Conservation (phyloP, 768 basidiomycete species). For the Pleurotus tuoliensis region DNA sequence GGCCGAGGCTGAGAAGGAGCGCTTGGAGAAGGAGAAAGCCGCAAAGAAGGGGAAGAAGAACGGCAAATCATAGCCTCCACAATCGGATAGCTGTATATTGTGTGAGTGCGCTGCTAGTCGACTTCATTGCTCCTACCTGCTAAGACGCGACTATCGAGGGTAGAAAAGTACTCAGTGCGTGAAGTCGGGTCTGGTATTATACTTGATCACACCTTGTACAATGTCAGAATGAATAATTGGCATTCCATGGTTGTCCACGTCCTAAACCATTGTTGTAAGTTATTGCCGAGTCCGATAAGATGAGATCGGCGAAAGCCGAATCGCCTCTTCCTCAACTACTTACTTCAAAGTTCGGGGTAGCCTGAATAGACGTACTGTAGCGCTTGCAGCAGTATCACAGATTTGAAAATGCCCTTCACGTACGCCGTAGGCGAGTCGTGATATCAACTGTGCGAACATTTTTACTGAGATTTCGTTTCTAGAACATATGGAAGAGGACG, state of each 20-base stretch:
- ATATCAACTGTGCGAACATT: background rate
- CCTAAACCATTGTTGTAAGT: too few species aligned
- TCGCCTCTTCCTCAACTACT: too few species aligned
- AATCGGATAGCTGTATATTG: too few species aligned
- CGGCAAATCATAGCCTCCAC: constrained; percentile 3
- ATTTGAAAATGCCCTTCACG: background rate
- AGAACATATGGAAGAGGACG: constrained; percentile 98
- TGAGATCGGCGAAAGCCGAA: too few species aligned
- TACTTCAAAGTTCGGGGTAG: too few species aligned
- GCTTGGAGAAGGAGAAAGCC: constrained; percentile 51
- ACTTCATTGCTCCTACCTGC: too few species aligned
- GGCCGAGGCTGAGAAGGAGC: constrained; percentile 62
- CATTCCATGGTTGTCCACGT: too few species aligned
- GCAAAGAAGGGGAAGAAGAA: constrained; percentile 15
- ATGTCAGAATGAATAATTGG: background rate
- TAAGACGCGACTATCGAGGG: too few species aligned
- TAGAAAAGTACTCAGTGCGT: background rate
- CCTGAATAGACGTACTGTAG: too few species aligned
- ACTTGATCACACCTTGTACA: background rate
- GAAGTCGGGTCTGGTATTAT: background rate
- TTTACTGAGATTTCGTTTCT: constrained; percentile 12
- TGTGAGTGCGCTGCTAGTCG: too few species aligned
- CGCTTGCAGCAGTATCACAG: too few species aligned
- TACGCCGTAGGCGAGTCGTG: background rate
- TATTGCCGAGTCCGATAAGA: too few species aligned